Percentiles rank a stretch among this genome's conserved stretches.
These are phyloP conservation scores for Aegilops bicornis DNA, from an alignment of 176 grass and related monocot species.

Conservation along the genomic window DNA sequence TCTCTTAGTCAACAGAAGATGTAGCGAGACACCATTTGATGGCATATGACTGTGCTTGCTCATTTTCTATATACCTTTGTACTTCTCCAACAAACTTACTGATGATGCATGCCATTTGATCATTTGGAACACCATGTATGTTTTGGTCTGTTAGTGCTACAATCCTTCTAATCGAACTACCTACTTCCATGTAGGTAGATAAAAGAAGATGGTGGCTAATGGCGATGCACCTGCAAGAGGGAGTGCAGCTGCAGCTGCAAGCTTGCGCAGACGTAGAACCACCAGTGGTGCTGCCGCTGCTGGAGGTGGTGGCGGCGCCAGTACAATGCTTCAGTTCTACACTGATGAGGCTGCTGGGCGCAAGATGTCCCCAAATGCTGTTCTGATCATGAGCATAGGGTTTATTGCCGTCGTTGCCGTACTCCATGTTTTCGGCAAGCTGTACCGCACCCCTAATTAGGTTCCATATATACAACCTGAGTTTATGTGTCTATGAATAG, in stretches of 20 bases:
- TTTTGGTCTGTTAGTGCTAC: background rate
- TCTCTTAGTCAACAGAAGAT: background rate
- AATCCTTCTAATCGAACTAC: background rate
- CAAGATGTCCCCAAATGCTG: constrained; percentile 92
- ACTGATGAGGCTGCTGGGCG: constrained; percentile 73
- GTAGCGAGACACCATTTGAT: background rate
- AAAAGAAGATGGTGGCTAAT: constrained; percentile 2
- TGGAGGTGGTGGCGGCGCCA: background rate
- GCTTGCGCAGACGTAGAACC: background rate
- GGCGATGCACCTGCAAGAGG: background rate
- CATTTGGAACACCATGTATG: background rate
- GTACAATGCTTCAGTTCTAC: constrained; percentile 28
- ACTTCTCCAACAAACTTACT: background rate
- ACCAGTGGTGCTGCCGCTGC: background rate
- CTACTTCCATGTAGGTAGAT: background rate
- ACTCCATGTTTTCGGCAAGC: constrained; percentile 87
- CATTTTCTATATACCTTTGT: background rate
- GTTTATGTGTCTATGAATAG: background rate
- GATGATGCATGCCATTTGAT: background rate
- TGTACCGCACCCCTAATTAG: constrained; percentile 60
- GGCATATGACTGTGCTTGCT: background rate
- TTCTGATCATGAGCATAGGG: constrained; percentile 92
- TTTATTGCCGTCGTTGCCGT: constrained; percentile 80
- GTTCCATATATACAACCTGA: background rate
- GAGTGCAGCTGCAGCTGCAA: constrained; percentile 13